Evolutionary conservation across 768 basidiomycete genomes (phyloP), one percentile per base, ranked within the genome.

Genomic region (Serendipita vermifera): DNA sequence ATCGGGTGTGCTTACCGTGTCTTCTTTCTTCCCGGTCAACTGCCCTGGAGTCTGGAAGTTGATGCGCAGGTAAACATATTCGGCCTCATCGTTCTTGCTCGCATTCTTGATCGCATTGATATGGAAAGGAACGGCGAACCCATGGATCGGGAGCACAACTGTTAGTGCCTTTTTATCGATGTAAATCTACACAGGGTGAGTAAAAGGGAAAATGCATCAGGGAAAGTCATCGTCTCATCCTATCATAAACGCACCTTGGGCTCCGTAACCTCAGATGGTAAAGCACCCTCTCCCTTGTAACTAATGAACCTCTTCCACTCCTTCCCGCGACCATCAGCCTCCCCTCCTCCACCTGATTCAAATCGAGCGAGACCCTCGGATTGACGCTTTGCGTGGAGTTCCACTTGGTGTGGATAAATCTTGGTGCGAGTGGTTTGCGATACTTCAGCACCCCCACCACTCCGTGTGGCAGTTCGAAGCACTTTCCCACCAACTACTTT

Each of bases 11-110:
- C 75, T 63, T 59, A 92, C 91, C 59, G 91, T 97, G 61, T 98
- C 96, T 67, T 99, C 96, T 71, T 99, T 98, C 74, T 94, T 97
- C 26, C 96, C 94, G 0, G 91, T 86, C 24, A 97, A 80, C 65
- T 97, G 92, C 48, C 96, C 96, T 9, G 96, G 96, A 0, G 94
- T 96, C 68, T 97, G 92, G 73, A 98, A 97, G 70, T 98, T 98
- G 69, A 99, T 91, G 2, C 96, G 81, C 55, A 99, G 77, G 64
- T 88, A 90, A 0, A 92, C 93, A 66, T 83, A 87, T 53, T 98
- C 91, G 3, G 87, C 89, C 69, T 98, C 96, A 60, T 99, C 94
- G 60, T 80, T 96, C 73, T 98, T 98, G 74, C 87, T 92, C 29
- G 85, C 87, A 66, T 94, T 98, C 72, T 99, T 98, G 61, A 99